Evolutionary conservation across 768 basidiomycete genomes (phyloP).

Genomic region (Kwoniella bestiolae): DNA sequence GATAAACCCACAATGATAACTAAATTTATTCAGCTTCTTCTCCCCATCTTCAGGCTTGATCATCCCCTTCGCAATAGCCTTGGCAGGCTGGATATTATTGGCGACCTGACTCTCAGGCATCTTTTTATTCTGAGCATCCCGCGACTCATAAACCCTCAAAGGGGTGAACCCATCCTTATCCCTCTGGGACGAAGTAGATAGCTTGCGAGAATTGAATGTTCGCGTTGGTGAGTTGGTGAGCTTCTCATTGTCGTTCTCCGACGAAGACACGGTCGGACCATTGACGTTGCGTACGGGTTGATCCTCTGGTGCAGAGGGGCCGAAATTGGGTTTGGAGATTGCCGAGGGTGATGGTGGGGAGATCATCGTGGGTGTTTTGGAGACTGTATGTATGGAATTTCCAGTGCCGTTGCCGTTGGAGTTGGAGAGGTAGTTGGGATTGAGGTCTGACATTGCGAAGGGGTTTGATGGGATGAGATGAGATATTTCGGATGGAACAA

Average conservation of each 20-base stretch:
- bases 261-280: not conserved
- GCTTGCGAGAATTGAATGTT: not conserved
- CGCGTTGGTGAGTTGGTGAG: not conserved
- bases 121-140: not conserved
- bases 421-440: not conserved
- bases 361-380: slow-evolving; percentile 4
- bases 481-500: not conserved
- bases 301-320: slow-evolving; percentile 10
- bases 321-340: slow-evolving; percentile 1
- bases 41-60: slow-evolving; percentile 9
- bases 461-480: no score
- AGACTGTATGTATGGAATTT: not conserved
- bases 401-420: not conserved
- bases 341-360: not conserved
- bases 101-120: slow-evolving; percentile 11
- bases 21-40: slow-evolving; percentile 21
- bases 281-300: slow-evolving; percentile 2
- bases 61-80: slow-evolving; percentile 1
- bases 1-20: slow-evolving; percentile 16
- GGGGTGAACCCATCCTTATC: slow-evolving; percentile 1
- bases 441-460: not conserved
- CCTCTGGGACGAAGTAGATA: not conserved
- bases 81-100: slow-evolving; percentile 11
- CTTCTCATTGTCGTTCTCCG: not conserved
- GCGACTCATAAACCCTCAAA: slow-evolving; percentile 1